These are phyloP conservation scores for Volutella citrinella DNA, from an alignment of 2,329 filamentous ascomycete genomes.

Conservation along the genomic window DNA sequence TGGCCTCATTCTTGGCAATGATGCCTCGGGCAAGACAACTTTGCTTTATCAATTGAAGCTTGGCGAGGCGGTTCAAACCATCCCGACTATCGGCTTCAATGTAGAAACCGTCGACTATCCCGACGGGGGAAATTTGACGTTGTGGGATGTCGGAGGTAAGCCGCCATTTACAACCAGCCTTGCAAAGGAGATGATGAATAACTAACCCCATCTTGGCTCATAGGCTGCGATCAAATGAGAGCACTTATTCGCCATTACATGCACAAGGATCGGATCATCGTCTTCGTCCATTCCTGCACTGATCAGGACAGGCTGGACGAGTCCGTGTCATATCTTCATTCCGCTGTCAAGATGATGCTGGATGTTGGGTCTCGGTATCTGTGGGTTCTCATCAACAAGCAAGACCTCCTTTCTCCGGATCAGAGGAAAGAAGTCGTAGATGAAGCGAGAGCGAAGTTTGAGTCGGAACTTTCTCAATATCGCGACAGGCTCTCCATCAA, in stretches of 20 bases:
- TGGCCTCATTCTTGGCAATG: slow-evolving; percentile 22
- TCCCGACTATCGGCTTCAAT: slow-evolving; percentile 94
- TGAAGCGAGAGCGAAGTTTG: slow-evolving; percentile 6
- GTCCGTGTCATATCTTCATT: slow-evolving; percentile 25
- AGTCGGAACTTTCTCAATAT: slow-evolving; percentile 14
- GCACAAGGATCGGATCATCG: slow-evolving; percentile 19
- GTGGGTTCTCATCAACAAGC: slow-evolving; percentile 31
- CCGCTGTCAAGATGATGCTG: slow-evolving; percentile 15
- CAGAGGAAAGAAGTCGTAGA: slow-evolving; percentile 14
- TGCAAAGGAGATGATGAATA: too few relatives aligned
- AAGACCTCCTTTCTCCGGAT: slow-evolving; percentile 22
- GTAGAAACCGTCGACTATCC: slow-evolving; percentile 66
- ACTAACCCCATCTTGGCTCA: not conserved
- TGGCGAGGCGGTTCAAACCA: slow-evolving; percentile 87
- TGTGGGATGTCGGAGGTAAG: slow-evolving; percentile 30
- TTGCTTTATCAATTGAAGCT: slow-evolving; percentile 81
- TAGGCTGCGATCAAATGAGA: slow-evolving; percentile 27
- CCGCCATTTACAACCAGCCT: too few relatives aligned
- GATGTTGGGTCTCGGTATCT: slow-evolving; percentile 19
- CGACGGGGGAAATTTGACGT: slow-evolving; percentile 15
- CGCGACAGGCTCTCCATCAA: slow-evolving; percentile 8
- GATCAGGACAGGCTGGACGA: slow-evolving; percentile 22
- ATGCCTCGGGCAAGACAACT: slow-evolving; percentile 66
- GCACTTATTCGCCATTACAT: slow-evolving; percentile 27
- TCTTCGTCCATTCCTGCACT: slow-evolving; percentile 28